Evolutionary conservation across 139 green algal species (phyloP).

Genomic region (Tetraselmis striata): DNA sequence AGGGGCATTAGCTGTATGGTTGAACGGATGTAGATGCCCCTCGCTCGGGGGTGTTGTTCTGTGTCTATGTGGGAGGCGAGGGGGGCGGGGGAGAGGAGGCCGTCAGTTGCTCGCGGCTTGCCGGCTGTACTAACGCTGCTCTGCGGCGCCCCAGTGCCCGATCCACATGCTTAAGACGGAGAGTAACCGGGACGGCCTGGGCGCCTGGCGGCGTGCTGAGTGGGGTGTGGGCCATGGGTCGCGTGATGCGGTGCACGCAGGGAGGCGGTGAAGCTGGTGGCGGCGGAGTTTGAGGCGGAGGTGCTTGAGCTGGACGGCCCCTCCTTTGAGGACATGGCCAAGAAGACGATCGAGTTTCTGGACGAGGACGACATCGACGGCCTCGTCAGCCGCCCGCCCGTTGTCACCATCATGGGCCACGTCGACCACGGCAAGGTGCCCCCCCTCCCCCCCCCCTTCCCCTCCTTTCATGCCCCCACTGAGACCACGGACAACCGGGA

Average conservation of each 20-base stretch:
- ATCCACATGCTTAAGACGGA: conserved; percentile 61
- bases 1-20: too few species aligned
- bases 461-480: neutral
- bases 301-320: conserved; percentile 49
- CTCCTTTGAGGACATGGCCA: conserved; percentile 26
- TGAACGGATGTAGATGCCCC: too few species aligned
- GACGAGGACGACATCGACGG: conserved; percentile 75
- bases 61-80: too few species aligned
- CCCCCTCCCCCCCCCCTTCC: too few species aligned
- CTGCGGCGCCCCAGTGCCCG: too few species aligned
- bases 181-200: conserved; percentile 34
- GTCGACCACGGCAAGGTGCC: conserved; percentile 92
- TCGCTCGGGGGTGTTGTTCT: too few species aligned
- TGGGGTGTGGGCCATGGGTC: too few species aligned
- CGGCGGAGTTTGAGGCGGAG: conserved; percentile 58
- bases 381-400: conserved; percentile 66
- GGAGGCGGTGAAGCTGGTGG: conserved; percentile 68
- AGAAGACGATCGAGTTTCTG: conserved; percentile 68
- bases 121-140: too few species aligned
- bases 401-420: conserved; percentile 98
- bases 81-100: too few species aligned
- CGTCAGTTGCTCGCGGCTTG: too few species aligned
- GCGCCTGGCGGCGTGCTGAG: conserved; percentile 17
- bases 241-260: too few species aligned
- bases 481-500: too few species aligned